Base-by-base conservation (phyloP, 2,329 filamentous ascomycete genomes). In the Colletotrichum sp. region DNA sequence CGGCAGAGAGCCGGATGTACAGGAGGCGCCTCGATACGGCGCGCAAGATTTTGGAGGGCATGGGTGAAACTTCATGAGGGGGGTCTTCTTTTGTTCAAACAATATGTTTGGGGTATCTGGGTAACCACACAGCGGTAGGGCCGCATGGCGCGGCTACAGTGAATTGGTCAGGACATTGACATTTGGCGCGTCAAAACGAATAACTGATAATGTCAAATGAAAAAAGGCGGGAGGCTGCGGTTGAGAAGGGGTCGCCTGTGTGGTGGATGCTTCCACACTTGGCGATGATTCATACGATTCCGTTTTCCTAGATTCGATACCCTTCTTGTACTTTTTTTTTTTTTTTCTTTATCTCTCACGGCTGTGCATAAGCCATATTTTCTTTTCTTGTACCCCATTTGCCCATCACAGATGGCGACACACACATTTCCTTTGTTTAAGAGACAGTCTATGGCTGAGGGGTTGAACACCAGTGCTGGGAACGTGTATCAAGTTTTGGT, bases 11-110 rank as follows among this genome's bases (percentile, higher is more conserved):
- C 66, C 88, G 92, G 70, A 88, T 93, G 75, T 92, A 94, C 83
- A 88, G 95, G 75, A 88, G 94, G 77, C 89, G 94, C 78, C 89
- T 98, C 66, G 95, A 97, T 78, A 91, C 92, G 68, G 96, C 95
- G 7, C 91, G 93, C 75, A 89, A 91, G 68, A 90, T 95, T 5
- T 87, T 98, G 34, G 94, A 96, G 78, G 95, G 94, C 7, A 86
- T 92, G 75, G 89, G 93, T 77, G 88, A 66, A 65, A 75, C 71
- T 66, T 75, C 66, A 43, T 71, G 30, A 70, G 18, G 58, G 25
- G 34, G 25, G 61, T 75, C 61, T 75, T 70, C 39, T 65, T 76
- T 70, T 56, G 43, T 60, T 74, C 55, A 30, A 25, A 60, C 64
- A 15, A 60, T 32, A 27, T 64, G n/a, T 25, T 73, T 66, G 71